Conservation (phyloP, 805 yeast species). For the Candida khao-thaluensis region DNA sequence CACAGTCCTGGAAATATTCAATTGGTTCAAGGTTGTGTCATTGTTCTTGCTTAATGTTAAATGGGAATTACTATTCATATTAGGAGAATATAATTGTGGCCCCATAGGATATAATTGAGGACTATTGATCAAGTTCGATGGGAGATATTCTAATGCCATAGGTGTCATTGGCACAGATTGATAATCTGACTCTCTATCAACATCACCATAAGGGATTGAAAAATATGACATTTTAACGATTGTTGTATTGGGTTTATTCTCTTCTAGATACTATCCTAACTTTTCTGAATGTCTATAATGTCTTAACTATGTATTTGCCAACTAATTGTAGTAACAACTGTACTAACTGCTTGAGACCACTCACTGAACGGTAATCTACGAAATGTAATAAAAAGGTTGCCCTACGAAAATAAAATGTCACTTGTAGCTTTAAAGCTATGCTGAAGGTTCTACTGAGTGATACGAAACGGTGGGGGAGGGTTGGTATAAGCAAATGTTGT, state of each 20-base stretch:
- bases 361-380: too few species aligned
- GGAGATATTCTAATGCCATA: slow-evolving; percentile 12
- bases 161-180: slow-evolving; percentile 8
- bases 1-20: slow-evolving; percentile 38
- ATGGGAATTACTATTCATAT: slow-evolving; percentile 6
- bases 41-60: slow-evolving; percentile 10
- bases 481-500: too few species aligned
- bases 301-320: too few species aligned
- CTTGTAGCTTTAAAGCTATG: too few species aligned
- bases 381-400: slow-evolving; percentile 2
- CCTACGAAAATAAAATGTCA: slow-evolving; percentile 6
- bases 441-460: too few species aligned
- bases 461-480: too few species aligned
- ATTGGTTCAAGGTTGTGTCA: slow-evolving; percentile 28
- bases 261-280: too few species aligned
- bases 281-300: too few species aligned
- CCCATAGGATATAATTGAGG: slow-evolving; percentile 2
- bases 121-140: slow-evolving; percentile 12
- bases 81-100: slow-evolving; percentile 1
- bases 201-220: slow-evolving; percentile 6
- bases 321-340: too few species aligned
- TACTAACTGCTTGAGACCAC: not conserved
- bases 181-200: not conserved
- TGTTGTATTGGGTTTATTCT: not conserved
- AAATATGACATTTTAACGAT: slow-evolving; percentile 12